Conservation (phyloP, 2,329 filamentous ascomycete genomes). For the Microsporum ferrugineum region DNA sequence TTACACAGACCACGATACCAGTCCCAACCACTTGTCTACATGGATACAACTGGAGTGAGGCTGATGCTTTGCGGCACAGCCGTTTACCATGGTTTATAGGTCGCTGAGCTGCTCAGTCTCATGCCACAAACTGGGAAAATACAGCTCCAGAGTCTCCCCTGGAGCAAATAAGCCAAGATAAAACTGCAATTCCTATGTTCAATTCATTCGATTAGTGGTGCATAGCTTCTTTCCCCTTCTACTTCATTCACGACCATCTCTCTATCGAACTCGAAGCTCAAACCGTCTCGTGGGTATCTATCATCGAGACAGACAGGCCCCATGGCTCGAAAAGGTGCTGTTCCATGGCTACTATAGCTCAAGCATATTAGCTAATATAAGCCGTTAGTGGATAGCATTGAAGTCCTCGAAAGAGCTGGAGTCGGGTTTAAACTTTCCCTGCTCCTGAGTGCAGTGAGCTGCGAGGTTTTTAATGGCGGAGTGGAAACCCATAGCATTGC, state of each 20-base stretch:
- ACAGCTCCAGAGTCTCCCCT: background rate
- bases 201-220: background rate
- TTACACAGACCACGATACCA: background rate
- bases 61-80: background rate
- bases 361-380: background rate
- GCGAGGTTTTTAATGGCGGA: constrained; percentile 29
- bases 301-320: background rate
- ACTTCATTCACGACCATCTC: background rate
- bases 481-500: constrained; percentile 34
- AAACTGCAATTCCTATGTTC: background rate
- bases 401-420: constrained; percentile 5
- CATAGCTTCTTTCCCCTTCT: background rate
- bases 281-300: background rate
- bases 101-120: background rate
- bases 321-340: background rate
- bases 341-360: background rate
- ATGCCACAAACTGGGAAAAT: background rate
- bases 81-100: background rate
- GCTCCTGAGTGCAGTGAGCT: constrained; percentile 33
- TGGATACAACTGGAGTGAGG: background rate
- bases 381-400: background rate
- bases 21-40: background rate
- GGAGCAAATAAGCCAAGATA: background rate
- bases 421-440: constrained; percentile 32
- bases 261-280: no score